phyloP scores from a whole-genome alignment of 257 asterid genomes.

The Salvia hispanica region DNA sequence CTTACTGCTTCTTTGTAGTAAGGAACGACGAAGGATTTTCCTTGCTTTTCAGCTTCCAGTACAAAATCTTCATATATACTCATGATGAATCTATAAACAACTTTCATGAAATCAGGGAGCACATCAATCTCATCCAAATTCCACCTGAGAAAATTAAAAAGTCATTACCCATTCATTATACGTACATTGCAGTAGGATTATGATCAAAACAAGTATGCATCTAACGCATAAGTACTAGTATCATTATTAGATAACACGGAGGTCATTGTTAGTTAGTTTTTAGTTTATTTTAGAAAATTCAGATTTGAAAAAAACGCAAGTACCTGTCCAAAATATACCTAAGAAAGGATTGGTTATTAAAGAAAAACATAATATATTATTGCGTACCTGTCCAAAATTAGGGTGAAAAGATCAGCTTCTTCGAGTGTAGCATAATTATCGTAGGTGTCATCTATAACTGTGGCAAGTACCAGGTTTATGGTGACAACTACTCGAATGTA shows the following conservation, averaged over 20 bases:
- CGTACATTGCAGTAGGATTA: too few species aligned
- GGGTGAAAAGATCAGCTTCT: constrained; percentile 33
- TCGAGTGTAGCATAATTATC: constrained; percentile 38
- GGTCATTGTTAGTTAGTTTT: too few species aligned
- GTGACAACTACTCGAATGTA: constrained; percentile 11
- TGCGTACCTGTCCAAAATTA: constrained; percentile 30
- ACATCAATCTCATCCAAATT: constrained; percentile 25
- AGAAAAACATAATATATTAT: too few species aligned
- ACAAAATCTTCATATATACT: constrained; percentile 23
- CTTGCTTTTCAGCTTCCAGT: constrained; percentile 28
- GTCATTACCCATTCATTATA: too few species aligned
- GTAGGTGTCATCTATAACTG: constrained; percentile 32
- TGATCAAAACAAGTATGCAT: too few species aligned
- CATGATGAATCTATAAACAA: constrained; percentile 31
- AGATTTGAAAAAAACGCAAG: too few species aligned
- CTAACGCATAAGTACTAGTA: too few species aligned
- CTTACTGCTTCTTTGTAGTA: constrained; percentile 36
- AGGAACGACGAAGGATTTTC: constrained; percentile 21
- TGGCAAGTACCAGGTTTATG: background rate
- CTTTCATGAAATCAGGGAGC: constrained; percentile 42
- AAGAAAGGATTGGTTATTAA: too few species aligned
- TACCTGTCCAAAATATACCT: too few species aligned
- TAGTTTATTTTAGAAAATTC: too few species aligned
- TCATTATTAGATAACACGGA: too few species aligned
- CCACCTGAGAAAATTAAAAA: constrained; percentile 42